Evolutionary conservation across 148 eudicot genomes (phyloP).

Genomic region (Diospyros kaki): DNA sequence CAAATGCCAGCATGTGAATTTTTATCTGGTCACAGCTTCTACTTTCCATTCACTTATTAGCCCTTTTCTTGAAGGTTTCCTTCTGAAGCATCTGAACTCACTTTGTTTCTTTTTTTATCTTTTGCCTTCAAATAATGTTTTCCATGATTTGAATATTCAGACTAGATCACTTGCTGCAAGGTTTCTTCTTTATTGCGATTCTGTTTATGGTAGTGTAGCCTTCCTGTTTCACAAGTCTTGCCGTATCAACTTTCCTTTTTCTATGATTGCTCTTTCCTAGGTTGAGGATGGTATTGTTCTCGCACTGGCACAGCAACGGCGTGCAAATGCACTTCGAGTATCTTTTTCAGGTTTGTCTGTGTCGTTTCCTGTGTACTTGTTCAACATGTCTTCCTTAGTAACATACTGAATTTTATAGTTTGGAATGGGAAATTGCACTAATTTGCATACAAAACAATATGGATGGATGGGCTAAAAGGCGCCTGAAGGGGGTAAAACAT

Average conservation of each 20-base stretch:
- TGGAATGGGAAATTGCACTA: neutral
- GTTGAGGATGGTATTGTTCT: constrained; percentile 76
- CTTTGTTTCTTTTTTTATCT: neutral
- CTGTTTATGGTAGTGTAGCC: neutral
- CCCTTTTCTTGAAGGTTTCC: constrained; percentile 38
- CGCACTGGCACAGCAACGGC: constrained; percentile 69
- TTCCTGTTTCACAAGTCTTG: neutral
- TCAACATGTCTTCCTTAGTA: neutral
- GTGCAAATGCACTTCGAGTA: constrained; percentile 59
- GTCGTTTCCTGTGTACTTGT: too few relatives aligned
- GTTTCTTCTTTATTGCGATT: neutral
- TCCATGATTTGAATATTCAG: too few relatives aligned
- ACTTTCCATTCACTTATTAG: too few relatives aligned
- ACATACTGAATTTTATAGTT: neutral
- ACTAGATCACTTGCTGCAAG: too few relatives aligned
- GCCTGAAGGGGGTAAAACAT: too few relatives aligned
- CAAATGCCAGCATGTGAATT: too few relatives aligned
- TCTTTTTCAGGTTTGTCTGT: constrained; percentile 54
- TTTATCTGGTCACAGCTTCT: too few relatives aligned
- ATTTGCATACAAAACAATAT: neutral
- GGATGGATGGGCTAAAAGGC: neutral
- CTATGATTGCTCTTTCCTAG: constrained; percentile 26
- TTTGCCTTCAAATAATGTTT: neutral
- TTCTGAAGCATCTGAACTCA: neutral
- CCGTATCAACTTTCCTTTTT: neutral